Evolutionary conservation across 768 basidiomycete species (phyloP).

Genomic region (Boletales sp.): DNA sequence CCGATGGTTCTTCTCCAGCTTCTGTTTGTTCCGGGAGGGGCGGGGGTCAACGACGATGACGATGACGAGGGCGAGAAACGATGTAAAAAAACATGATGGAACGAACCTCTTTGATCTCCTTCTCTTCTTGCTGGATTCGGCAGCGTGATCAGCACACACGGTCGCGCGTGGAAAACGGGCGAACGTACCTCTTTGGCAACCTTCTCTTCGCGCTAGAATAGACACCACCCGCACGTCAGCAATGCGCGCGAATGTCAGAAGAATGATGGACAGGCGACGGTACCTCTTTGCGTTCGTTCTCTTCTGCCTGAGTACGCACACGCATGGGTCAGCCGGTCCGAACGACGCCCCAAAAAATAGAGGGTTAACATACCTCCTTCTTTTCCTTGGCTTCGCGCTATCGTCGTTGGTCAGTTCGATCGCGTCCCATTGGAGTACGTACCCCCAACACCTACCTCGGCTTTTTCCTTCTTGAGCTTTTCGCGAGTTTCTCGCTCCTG

Average conservation of each 20-base stretch:
- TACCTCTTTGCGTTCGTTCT: conserved; percentile 62
- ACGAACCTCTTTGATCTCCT: conserved; percentile 45
- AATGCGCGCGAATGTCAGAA: conserved; percentile 2
- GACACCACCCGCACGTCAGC: no score
- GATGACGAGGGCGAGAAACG: no score
- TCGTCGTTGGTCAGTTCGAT: conserved; percentile 3
- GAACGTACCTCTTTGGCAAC: conserved; percentile 51
- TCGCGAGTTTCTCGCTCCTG: conserved; percentile 82
- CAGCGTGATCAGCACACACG: conserved; percentile 19
- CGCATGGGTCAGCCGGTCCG: not conserved
- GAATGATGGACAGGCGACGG: not conserved
- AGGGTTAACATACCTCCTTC: conserved; percentile 46
- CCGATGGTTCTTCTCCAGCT: conserved; percentile 54
- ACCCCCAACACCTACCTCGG: conserved; percentile 38
- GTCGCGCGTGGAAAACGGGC: not conserved
- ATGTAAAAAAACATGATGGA: not conserved
- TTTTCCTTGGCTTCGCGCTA: conserved; percentile 82
- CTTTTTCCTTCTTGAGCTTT: conserved; percentile 79
- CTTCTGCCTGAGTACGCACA: conserved; percentile 44
- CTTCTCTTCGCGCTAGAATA: conserved; percentile 47
- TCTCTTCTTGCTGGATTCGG: conserved; percentile 37
- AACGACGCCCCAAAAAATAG: not conserved
- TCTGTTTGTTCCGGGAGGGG: conserved; percentile 30
- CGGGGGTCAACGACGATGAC: no score
- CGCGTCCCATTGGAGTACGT: not conserved